Conservation (phyloP, 2,329 filamentous ascomycete genomes). For the Pseudogymnoascus sp. region DNA sequence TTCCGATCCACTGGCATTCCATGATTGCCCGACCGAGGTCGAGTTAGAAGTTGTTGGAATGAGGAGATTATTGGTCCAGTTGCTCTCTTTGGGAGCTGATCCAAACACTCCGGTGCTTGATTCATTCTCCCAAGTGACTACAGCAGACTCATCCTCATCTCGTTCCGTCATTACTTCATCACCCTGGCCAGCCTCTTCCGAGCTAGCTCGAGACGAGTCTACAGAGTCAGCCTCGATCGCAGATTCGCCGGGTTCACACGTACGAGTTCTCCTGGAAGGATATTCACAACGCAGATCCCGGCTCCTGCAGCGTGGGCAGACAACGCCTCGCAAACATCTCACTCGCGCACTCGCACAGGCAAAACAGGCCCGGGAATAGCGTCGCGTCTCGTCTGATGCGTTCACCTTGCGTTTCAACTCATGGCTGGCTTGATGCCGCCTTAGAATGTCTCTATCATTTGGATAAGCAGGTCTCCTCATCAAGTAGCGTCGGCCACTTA, state of each 20-base stretch:
- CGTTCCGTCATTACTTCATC: slow-evolving; percentile 1
- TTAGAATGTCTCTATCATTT: slow-evolving; percentile 4
- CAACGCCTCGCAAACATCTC: slow-evolving; percentile 1
- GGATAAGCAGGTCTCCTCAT: neutral
- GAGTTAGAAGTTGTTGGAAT: neutral
- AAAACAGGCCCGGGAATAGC: slow-evolving; percentile 9
- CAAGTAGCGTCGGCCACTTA: neutral
- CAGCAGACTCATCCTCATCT: neutral
- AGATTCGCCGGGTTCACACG: neutral
- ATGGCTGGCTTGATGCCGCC: slow-evolving; percentile 10
- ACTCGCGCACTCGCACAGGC: slow-evolving; percentile 8
- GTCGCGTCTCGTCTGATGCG: neutral
- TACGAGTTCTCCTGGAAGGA: slow-evolving; percentile 9
- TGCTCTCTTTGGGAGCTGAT: neutral
- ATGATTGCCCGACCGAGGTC: slow-evolving; percentile 1
- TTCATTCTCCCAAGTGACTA: slow-evolving; percentile 1
- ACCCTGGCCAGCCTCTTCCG: neutral
- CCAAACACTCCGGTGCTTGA: neutral
- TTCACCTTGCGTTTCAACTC: slow-evolving; percentile 9
- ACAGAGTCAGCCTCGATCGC: neutral
- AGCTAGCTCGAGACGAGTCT: slow-evolving; percentile 9
- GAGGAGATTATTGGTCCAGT: slow-evolving; percentile 3
- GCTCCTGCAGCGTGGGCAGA: slow-evolving; percentile 9
- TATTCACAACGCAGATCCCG: slow-evolving; percentile 9
- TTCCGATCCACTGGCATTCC: slow-evolving; percentile 2